Conservation (phyloP, 352 stramenopile genomes). For the Phytophthora quininea region DNA sequence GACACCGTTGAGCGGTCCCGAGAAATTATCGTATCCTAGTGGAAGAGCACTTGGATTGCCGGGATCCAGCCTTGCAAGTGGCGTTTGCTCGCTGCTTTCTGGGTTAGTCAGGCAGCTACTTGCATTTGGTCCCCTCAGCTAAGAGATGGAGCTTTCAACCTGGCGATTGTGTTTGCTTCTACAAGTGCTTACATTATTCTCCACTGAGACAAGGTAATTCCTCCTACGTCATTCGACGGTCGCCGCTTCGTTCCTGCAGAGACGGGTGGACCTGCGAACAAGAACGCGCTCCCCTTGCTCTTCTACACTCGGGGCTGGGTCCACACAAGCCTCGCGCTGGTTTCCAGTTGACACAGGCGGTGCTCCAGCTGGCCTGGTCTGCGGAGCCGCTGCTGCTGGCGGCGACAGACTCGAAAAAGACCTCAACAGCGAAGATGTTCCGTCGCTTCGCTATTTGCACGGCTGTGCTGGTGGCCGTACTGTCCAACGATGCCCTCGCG, state of each 20-base stretch:
- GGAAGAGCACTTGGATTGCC: too few species aligned
- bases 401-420: conserved; percentile 47
- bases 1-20: too few species aligned
- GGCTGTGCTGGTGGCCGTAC: conserved; percentile 48
- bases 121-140: too few species aligned
- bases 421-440: conserved; percentile 47
- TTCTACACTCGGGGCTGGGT: not conserved
- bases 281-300: not conserved
- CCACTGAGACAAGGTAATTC: too few species aligned
- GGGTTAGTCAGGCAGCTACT: too few species aligned
- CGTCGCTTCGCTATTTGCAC: conserved; percentile 43
- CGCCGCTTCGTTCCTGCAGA: not conserved
- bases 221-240: not conserved
- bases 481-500: conserved; percentile 37
- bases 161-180: too few species aligned
- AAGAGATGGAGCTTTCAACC: too few species aligned
- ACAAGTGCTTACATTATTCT: too few species aligned
- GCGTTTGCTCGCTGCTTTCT: too few species aligned
- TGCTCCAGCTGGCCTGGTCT: not conserved
- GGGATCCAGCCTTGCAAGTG: too few species aligned
- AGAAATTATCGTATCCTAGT: too few species aligned
- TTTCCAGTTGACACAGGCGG: not conserved
- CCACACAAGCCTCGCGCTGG: not conserved
- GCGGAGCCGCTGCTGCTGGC: not conserved
- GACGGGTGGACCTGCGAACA: conserved; percentile 1